A percentile compares a stretch with the other conserved stretches of the same genome.
These are phyloP conservation scores for Venturia pyrina DNA, from an alignment of 2,329 filamentous ascomycete genomes.

Conservation along the genomic window DNA sequence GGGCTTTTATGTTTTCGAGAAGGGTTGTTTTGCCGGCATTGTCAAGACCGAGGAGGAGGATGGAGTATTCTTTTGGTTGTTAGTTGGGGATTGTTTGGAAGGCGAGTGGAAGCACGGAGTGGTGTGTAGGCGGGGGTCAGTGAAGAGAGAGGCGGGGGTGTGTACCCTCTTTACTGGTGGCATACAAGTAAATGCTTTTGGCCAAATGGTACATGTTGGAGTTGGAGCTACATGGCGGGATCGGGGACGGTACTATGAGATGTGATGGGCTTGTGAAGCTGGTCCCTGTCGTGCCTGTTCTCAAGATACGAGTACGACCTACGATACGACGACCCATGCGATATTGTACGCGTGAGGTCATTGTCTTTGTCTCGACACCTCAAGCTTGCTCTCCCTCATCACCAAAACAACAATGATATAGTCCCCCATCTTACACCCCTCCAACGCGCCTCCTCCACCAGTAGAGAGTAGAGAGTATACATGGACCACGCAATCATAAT, in stretches of 20 bases:
- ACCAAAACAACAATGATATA: neutral
- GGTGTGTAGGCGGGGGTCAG: too few relatives aligned
- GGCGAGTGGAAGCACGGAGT: neutral
- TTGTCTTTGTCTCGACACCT: neutral
- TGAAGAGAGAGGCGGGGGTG: too few relatives aligned
- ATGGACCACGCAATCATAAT: constrained; percentile 15
- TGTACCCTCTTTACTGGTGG: constrained; percentile 97
- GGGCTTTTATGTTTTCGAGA: constrained; percentile 87
- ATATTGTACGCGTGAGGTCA: neutral
- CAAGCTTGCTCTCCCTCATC: neutral
- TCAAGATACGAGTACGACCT: too few relatives aligned
- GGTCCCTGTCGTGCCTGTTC: too few relatives aligned
- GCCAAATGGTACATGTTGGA: constrained; percentile 81
- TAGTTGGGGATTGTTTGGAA: neutral
- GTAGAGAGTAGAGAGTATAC: neutral
- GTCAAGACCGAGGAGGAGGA: constrained; percentile 92
- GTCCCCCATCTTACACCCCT: neutral
- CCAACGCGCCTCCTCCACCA: neutral
- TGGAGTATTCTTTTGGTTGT: constrained; percentile 67
- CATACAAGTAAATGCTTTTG: constrained; percentile 89
- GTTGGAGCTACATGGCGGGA: neutral
- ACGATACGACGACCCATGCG: neutral
- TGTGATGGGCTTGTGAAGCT: neutral
- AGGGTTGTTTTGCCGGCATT: constrained; percentile 98
- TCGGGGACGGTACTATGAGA: neutral